Evolutionary conservation across 805 yeast species (phyloP), one percentile per base, ranked within the genome.

Genomic region (Cyberlindnera veronae): DNA sequence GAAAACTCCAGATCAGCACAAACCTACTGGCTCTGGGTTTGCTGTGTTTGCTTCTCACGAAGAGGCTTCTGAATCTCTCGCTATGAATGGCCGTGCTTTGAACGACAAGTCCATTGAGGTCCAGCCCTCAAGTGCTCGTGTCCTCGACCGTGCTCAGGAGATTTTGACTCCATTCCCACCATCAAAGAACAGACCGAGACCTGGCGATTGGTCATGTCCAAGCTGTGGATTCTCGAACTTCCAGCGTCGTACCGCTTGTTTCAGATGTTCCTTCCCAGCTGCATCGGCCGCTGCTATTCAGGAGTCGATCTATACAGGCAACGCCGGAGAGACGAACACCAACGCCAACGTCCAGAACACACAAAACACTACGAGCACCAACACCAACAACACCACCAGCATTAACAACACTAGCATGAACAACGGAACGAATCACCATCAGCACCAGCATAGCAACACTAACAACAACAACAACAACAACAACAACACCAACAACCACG

Each of bases 121-220:
- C 6, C 91, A 86, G 51, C 95, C 97, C 2, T 86, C 95, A 1
- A 81, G 93, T 30, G 74, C 81, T 3, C 66, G 74, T 29, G 85
- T 90, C 3, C 68, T 90, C 34, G 96, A 87, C 49, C 74, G 79
- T 45, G 95, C 96, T 1, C 84, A 79, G 50, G 95, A 84, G 29
- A 74, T 90, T 31, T 67, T 90, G 44, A 74, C 86, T 0, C 88
- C 95, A 4, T 90, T 90, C 64, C 95, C 96, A 13, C 79, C 83
- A 22, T 75, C 81, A 26, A 84, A 87, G 50, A 89, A 90, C 62
- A 73, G 93, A 53, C 95, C 96, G 17, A 72, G 97, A 57, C 97
- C 97, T 0, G 97, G 97, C 16, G 97, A 90, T 60, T 90, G 97
- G 97, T 86, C 85, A n/a, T 90, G 97, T 62, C 95, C 96, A 19